Base-by-base conservation (phyloP, 2,329 filamentous ascomycete species). In the Fusarium avenaceum region DNA sequence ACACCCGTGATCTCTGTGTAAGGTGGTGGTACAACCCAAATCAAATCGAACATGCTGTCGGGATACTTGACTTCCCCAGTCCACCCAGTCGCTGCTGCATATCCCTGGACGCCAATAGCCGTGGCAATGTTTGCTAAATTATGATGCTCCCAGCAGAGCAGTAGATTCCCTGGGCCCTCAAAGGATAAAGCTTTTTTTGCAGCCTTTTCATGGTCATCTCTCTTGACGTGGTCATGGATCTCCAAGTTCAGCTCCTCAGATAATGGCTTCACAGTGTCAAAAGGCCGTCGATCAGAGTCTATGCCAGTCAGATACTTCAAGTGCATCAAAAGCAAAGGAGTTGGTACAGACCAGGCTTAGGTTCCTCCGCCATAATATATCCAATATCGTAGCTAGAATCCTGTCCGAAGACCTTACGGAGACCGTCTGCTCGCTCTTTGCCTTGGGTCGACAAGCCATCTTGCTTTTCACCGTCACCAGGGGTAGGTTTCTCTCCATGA, bases 61-160 rank as follows among this genome's bases (percentile, higher is more conserved):
- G 51, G 51, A 0, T 54, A 54, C n/a, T 17, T 19, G 3, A 54
- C 51, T 1, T 35, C 14, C 0, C 42, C 42, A n/a, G 51, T 20
- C 51, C 51, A 54, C 4, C 51, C 42, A 15, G 51, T 54, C 22
- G 4, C 9, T 3, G 10, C 14, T 6, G 51, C 42, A 0, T 54
- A 48, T 1, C 51, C 30, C 10, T 48, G 22, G 0, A 54, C 4
- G 13, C 51, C 51, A 22, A 54, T 54, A 3, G 42, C 51, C 14
- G 17, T 6, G 2, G 42, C 51, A 11, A 54, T 48, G 1, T 17
- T n/a, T 4, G 24, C 13, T 2, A 54, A 30, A 4, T 30, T 19
- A 1, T 54, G 24, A 30, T 54, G 51, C 10, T 54, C 51, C 51
- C 51, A 54, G 30, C 51, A 54, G 4, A 54, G 20, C 10, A 54